These are phyloP conservation scores for Scutellaria baicalensis DNA, from an alignment of 257 asterid species.

Conservation along the genomic window DNA sequence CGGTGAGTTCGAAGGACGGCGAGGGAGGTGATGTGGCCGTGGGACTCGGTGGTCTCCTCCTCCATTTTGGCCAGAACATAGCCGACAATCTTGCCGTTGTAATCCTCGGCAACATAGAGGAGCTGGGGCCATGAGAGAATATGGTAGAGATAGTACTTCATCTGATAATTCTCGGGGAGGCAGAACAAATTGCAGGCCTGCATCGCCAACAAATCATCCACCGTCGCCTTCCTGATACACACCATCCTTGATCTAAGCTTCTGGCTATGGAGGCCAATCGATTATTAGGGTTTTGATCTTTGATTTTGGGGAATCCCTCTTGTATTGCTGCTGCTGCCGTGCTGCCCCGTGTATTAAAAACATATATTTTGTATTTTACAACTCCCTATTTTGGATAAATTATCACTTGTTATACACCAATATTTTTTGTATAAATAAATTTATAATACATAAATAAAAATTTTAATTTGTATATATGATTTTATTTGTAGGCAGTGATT, in stretches of 20 bases:
- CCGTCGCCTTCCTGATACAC: conserved; percentile 92
- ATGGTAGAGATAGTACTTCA: conserved; percentile 95
- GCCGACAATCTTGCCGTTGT: conserved; percentile 93
- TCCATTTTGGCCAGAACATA: conserved; percentile 97
- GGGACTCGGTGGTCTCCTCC: conserved; percentile 91
- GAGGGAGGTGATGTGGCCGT: conserved; percentile 97
- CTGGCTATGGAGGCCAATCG: not conserved
- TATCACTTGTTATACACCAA: too few relatives aligned
- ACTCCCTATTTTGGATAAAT: too few relatives aligned
- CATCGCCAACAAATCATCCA: conserved; percentile 89
- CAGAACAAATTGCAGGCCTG: conserved; percentile 92
- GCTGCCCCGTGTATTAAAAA: too few relatives aligned
- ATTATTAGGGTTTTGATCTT: conserved; percentile 20
- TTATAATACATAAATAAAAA: too few relatives aligned
- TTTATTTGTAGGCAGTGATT: too few relatives aligned
- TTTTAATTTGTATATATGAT: too few relatives aligned
- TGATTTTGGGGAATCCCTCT: conserved; percentile 1
- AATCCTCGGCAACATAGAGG: conserved; percentile 95
- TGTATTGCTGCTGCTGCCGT: too few relatives aligned
- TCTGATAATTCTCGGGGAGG: conserved; percentile 95
- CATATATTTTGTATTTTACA: too few relatives aligned
- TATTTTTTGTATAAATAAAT: too few relatives aligned
- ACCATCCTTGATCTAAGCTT: conserved; percentile 43
- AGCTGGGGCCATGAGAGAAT: conserved; percentile 99
- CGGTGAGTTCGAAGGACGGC: conserved; percentile 99